phyloP scores from a whole-genome alignment of 2,329 filamentous ascomycete genomes.

The Eurotiales sp. region DNA sequence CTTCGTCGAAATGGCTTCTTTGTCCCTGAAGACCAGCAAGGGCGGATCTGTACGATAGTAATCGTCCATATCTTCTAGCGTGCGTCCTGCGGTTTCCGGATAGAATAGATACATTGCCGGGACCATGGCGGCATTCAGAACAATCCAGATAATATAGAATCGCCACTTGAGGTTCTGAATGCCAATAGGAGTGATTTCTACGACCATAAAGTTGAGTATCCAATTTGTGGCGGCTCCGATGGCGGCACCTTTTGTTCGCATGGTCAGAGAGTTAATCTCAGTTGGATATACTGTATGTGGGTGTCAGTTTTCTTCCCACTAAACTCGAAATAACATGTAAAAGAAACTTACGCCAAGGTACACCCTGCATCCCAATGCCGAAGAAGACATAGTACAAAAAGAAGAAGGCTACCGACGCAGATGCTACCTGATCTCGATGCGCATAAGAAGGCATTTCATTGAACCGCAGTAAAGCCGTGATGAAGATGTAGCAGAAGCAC shows the following conservation, averaged over 20 bases:
- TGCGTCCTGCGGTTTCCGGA: slow-evolving; percentile 17
- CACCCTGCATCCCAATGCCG: slow-evolving; percentile 41
- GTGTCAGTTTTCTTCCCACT: not conserved
- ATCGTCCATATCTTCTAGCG: slow-evolving; percentile 29
- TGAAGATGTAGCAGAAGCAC: slow-evolving; percentile 49
- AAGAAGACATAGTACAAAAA: slow-evolving; percentile 52
- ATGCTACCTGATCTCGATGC: slow-evolving; percentile 15
- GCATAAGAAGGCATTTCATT: slow-evolving; percentile 18
- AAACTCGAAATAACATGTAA: not conserved
- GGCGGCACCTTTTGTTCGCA: slow-evolving; percentile 17
- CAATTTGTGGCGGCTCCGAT: slow-evolving; percentile 20
- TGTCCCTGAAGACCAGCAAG: slow-evolving; percentile 46
- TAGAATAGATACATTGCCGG: slow-evolving; percentile 24
- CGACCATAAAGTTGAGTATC: slow-evolving; percentile 19
- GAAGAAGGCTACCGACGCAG: slow-evolving; percentile 47
- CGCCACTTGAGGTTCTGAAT: slow-evolving; percentile 23
- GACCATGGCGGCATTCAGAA: slow-evolving; percentile 20
- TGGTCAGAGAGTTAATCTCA: slow-evolving; percentile 20
- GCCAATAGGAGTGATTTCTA: slow-evolving; percentile 19
- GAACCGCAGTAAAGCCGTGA: slow-evolving; percentile 47
- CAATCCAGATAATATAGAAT: slow-evolving; percentile 22
- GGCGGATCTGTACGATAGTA: slow-evolving; percentile 32
- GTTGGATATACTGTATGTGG: slow-evolving; percentile 16
- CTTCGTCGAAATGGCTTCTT: slow-evolving; percentile 43
- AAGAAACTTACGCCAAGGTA: slow-evolving; percentile 29